Base-by-base conservation (phyloP, 352 stramenopile species). In the Phytophthora kernoviae region DNA sequence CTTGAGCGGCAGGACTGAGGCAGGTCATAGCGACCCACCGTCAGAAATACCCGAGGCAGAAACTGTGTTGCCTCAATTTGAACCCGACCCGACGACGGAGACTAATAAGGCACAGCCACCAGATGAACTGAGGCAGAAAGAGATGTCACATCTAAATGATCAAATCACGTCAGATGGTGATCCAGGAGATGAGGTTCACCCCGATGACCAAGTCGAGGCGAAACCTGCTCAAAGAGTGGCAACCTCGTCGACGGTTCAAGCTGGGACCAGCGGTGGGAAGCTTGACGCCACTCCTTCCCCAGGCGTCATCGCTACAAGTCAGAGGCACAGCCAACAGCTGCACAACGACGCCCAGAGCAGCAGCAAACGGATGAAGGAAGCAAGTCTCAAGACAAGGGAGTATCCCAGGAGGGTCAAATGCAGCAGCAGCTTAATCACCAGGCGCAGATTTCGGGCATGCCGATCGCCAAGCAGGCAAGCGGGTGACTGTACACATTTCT, bases 261-360 rank as follows among this genome's bases (percentile, higher is more conserved):
- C 22, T 12, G 20, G 54, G 2, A 15, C 32, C 24, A 58, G 10
- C 22, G 26, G 26, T 8, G 10, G 15, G 11, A 17, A 42, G 24
- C 9, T 21, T 1, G 15, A 54, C 4, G 14, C 10, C 43, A 46
- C n/a, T 15, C 26, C 2, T 40, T 33, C 14, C 26, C 47, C 26
- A 20, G 53, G 33, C 53, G 47, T 1, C 39, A 61, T 1, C 21
- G 5, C 18, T 8, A 26, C 0, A 37, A 12, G 6, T 18, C 22
- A 30, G 34, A 58, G 4, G 36, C 51, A 21, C 46, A 58, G 4
- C 58, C 58, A 22, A 63, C 58, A 57, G 36, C 58, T 68, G 47
- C 58, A 4, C 14, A 22, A 17, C 50, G 44, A 11, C 44, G 51
- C 32, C 48, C 43, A 3, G 48, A 20, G 33, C 57, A 24, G 4